These are phyloP conservation scores for Trichoderma citrinoviride DNA, from an alignment of 2,329 filamentous ascomycete species.

Conservation along the genomic window DNA sequence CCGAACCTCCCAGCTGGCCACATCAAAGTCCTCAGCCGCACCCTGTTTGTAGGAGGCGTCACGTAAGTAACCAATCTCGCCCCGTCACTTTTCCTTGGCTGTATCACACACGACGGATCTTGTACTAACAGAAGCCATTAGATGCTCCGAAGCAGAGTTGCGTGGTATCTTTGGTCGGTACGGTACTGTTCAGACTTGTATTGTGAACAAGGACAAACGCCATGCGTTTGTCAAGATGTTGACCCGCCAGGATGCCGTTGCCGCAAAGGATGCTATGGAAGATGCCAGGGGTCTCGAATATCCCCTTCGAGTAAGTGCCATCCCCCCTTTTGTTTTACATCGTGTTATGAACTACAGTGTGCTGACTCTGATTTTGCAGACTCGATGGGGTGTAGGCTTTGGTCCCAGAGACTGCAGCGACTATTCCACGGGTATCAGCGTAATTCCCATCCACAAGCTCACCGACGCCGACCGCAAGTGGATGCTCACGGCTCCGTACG, in stretches of 20 bases:
- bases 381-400: constrained; percentile 96
- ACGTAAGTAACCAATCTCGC: constrained; percentile 57
- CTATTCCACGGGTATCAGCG: constrained; percentile 85
- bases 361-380: constrained; percentile 49
- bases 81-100: neutral
- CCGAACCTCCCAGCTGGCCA: constrained; percentile 66
- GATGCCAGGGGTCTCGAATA: constrained; percentile 68
- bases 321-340: neutral
- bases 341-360: neutral
- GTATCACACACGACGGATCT: neutral
- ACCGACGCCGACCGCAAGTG: constrained; percentile 97
- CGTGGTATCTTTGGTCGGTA: constrained; percentile 76
- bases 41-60: constrained; percentile 93
- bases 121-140: constrained; percentile 24
- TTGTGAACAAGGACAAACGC: constrained; percentile 96
- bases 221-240: constrained; percentile 99
- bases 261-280: constrained; percentile 85
- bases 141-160: constrained; percentile 76
- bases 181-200: constrained; percentile 92
- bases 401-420: constrained; percentile 96
- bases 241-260: constrained; percentile 78
- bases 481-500: constrained; percentile 91
- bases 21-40: constrained; percentile 93
- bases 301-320: constrained; percentile 62
- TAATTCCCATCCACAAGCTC: constrained; percentile 88